Conservation (phyloP, 192 early-diverging fungal genomes). For the Mortierella hygrophila region DNA sequence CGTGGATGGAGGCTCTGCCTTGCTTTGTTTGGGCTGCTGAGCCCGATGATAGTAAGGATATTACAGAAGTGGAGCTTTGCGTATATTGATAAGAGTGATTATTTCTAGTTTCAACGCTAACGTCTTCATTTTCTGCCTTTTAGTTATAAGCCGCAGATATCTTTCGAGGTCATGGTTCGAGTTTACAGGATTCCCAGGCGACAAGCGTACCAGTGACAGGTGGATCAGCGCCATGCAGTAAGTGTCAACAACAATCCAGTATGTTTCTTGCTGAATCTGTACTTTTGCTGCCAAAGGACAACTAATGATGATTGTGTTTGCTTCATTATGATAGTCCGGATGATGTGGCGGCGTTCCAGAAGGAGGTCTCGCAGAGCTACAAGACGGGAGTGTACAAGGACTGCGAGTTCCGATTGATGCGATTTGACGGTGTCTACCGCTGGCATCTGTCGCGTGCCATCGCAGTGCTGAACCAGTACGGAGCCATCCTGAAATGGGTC, state of each 20-base stretch:
- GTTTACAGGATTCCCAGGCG: constrained; percentile 45
- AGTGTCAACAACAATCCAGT: neutral
- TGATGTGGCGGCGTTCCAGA: constrained; percentile 49
- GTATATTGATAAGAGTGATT: neutral
- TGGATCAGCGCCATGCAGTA: constrained; percentile 58
- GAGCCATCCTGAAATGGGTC: constrained; percentile 48
- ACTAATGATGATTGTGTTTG: neutral
- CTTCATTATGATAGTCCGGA: constrained; percentile 33
- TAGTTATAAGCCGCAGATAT: constrained; percentile 43
- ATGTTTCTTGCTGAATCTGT: neutral
- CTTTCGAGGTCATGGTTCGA: constrained; percentile 55
- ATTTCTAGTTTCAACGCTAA: neutral
- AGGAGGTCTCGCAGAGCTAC: constrained; percentile 53
- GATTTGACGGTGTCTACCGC: constrained; percentile 49
- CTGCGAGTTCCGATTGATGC: constrained; percentile 55
- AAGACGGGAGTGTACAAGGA: constrained; percentile 55
- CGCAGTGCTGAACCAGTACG: constrained; percentile 43
- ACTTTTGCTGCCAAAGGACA: no score
- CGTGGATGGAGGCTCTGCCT: constrained; percentile 54
- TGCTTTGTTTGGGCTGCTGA: constrained; percentile 56
- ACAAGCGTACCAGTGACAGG: constrained; percentile 44
- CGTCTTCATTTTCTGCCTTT: neutral
- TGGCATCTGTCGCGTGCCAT: constrained; percentile 52
- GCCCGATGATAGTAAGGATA: constrained; percentile 30
- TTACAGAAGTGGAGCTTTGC: neutral